Evolutionary conservation across 192 early-diverging fungal species (phyloP).

Genomic region (Bifiguratus adelaidae): DNA sequence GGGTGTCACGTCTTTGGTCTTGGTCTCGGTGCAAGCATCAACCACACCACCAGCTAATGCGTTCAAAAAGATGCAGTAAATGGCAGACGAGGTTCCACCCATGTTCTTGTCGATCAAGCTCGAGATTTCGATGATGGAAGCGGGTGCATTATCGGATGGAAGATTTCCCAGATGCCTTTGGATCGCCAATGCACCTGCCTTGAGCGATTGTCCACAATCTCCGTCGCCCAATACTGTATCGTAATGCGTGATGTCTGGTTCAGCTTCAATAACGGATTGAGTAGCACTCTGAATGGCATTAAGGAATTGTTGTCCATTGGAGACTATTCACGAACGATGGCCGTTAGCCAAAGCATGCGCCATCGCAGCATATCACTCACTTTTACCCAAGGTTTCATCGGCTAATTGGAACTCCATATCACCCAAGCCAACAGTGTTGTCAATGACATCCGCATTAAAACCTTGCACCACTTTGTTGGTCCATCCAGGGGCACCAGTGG

Average conservation of each 20-base stretch:
- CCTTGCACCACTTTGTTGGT: conserved; percentile 28
- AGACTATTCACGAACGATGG: background rate
- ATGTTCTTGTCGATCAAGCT: conserved; percentile 59
- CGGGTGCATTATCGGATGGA: conserved; percentile 1
- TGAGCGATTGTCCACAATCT: conserved; percentile 69
- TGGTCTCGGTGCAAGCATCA: background rate
- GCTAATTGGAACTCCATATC: conserved; percentile 17
- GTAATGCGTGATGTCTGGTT: conserved; percentile 52
- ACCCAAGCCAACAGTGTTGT: conserved; percentile 8
- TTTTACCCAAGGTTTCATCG: conserved; percentile 7
- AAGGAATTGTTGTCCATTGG: background rate
- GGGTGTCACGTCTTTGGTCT: conserved; percentile 9
- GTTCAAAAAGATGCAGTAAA: conserved; percentile 70
- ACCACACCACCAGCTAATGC: conserved; percentile 40
- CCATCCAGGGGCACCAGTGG: conserved; percentile 55
- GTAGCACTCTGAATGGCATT: conserved; percentile 15
- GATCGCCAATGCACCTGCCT: conserved; percentile 49
- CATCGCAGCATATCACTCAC: conserved; percentile 3
- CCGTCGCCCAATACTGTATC: conserved; percentile 77
- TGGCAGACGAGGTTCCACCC: conserved; percentile 70
- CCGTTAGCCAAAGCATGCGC: background rate
- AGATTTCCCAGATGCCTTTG: conserved; percentile 21
- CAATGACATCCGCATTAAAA: conserved; percentile 19
- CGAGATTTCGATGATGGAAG: conserved; percentile 32
- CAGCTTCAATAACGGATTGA: conserved; percentile 32